Evolutionary conservation across 257 asterid genomes (phyloP).

Genomic region (Echium plantagineum): DNA sequence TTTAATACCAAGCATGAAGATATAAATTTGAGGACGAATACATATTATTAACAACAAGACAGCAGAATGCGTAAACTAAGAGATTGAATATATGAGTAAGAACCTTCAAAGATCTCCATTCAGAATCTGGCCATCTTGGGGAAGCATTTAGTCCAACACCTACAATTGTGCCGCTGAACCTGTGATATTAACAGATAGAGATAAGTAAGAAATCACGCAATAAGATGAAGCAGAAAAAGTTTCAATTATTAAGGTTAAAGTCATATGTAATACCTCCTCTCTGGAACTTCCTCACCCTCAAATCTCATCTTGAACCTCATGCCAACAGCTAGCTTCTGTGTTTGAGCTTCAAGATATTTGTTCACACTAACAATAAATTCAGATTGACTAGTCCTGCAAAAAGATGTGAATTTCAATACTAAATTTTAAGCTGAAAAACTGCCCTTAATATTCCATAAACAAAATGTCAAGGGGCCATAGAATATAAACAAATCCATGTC

Average conservation of each 20-base stretch:
- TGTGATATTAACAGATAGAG: slow-evolving; percentile 14
- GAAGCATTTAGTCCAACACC: slow-evolving; percentile 43
- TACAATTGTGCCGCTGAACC: slow-evolving; percentile 72
- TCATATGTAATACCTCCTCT: slow-evolving; percentile 39
- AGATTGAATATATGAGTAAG: background rate
- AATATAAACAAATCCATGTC: too few relatives aligned
- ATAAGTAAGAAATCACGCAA: background rate
- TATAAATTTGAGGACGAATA: background rate
- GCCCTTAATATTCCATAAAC: background rate
- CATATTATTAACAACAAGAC: background rate
- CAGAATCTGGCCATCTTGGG: slow-evolving; percentile 62
- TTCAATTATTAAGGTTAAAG: background rate
- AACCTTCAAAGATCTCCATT: slow-evolving; percentile 81
- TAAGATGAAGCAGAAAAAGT: background rate
- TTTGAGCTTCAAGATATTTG: slow-evolving; percentile 70
- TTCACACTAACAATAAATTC: slow-evolving; percentile 59
- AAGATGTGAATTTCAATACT: background rate
- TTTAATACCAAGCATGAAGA: background rate
- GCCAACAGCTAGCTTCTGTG: slow-evolving; percentile 61
- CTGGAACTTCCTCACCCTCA: slow-evolving; percentile 87
- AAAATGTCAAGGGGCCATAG: background rate
- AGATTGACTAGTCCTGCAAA: slow-evolving; percentile 64
- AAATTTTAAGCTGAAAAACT: background rate
- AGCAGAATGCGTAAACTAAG: background rate
- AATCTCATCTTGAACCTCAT: slow-evolving; percentile 88